Evolutionary conservation across 2,329 filamentous ascomycete genomes (phyloP).

Genomic region (Ophiostoma triangulosporum): DNA sequence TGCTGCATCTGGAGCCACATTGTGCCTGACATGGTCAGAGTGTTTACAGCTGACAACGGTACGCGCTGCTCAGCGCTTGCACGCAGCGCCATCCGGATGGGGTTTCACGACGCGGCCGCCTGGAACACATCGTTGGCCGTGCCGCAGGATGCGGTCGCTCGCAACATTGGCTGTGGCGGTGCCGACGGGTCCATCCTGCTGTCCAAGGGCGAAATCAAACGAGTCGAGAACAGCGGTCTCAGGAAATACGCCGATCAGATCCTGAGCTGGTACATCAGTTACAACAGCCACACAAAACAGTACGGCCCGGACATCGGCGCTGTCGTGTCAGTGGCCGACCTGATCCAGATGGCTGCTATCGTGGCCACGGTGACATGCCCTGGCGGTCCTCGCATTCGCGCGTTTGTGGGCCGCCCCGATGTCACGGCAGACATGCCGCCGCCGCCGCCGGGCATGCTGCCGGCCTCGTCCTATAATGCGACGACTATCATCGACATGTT

Average conservation of each 20-base stretch:
- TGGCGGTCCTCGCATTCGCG: constrained; percentile 34
- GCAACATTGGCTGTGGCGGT: constrained; percentile 17
- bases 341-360: constrained; percentile 36
- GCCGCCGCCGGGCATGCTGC: constrained; percentile 30
- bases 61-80: constrained; percentile 18
- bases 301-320: not conserved
- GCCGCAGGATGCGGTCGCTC: not conserved
- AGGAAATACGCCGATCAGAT: constrained; percentile 26
- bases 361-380: constrained; percentile 37
- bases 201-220: constrained; percentile 24
- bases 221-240: constrained; percentile 33
- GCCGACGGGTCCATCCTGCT: constrained; percentile 33
- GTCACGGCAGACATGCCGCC: constrained; percentile 20
- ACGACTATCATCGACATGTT: constrained; percentile 33
- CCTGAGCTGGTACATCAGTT: constrained; percentile 22
- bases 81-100: constrained; percentile 30
- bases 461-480: constrained; percentile 25
- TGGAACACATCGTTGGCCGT: constrained; percentile 21
- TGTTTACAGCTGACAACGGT: constrained; percentile 19
- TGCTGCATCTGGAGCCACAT: constrained; percentile 29
- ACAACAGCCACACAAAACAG: constrained; percentile 19
- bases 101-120: constrained; percentile 33
- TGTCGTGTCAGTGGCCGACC: constrained; percentile 36
- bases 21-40: constrained; percentile 21
- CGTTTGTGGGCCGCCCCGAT: constrained; percentile 36